Evolutionary conservation across 495 filamentous ascomycete genomes (phyloP).

Genomic region (Terfezia claveryi): DNA sequence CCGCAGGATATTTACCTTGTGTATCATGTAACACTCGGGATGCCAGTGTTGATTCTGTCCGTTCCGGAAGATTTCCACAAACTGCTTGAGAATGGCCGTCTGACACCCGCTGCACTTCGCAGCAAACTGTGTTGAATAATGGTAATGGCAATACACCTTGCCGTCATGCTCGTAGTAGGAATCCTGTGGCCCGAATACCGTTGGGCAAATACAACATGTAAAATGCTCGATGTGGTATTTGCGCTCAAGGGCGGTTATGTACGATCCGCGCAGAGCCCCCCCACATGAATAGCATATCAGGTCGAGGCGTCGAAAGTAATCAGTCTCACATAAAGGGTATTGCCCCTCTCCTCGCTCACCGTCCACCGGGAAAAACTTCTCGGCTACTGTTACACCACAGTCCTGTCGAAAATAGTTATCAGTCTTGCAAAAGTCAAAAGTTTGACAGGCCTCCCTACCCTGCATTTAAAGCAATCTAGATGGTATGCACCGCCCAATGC

Average conservation of each 20-base stretch:
- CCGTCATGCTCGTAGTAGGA: slow-evolving; percentile 98
- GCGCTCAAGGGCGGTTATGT: slow-evolving; percentile 89
- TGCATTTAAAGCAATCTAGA: slow-evolving; percentile 92
- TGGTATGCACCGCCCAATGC: slow-evolving; percentile 84
- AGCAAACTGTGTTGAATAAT: slow-evolving; percentile 95
- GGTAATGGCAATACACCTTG: slow-evolving; percentile 93
- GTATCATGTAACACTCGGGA: slow-evolving; percentile 99
- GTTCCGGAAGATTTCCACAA: slow-evolving; percentile 95
- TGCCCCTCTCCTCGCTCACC: slow-evolving; percentile 65
- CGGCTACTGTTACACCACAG: slow-evolving; percentile 86
- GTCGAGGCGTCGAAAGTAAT: slow-evolving; percentile 86
- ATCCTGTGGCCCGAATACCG: slow-evolving; percentile 91
- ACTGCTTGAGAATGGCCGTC: slow-evolving; percentile 96
- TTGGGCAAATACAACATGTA: slow-evolving; percentile 91
- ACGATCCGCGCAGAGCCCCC: slow-evolving; percentile 83
- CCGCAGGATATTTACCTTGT: slow-evolving; percentile 34
- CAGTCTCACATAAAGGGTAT: slow-evolving; percentile 91
- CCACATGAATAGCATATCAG: slow-evolving; percentile 82
- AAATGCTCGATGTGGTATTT: slow-evolving; percentile 99
- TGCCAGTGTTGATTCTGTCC: slow-evolving; percentile 99
- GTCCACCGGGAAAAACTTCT: slow-evolving; percentile 94
- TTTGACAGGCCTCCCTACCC: slow-evolving; percentile 35
- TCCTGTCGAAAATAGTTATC: slow-evolving; percentile 34
- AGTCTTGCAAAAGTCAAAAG: background rate
- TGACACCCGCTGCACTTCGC: slow-evolving; percentile 92